Evolutionary conservation across 140 eudicot genomes (phyloP), one percentile per base, ranked within the genome.

Genomic region (Artemisia princeps): DNA sequence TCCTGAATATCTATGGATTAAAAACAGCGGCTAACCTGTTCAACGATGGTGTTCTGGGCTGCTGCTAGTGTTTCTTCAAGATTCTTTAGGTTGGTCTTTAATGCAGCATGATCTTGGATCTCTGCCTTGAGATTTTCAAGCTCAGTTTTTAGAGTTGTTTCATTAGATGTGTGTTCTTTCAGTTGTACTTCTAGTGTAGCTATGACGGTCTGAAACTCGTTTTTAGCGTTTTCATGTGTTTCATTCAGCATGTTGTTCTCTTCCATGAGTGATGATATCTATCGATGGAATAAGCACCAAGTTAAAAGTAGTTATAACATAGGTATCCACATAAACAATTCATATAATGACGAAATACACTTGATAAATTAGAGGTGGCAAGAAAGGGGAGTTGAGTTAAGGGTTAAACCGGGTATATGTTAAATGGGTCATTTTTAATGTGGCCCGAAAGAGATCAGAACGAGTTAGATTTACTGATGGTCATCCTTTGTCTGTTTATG

Each of bases 261-360:
- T 78, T 85, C 96, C 78, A 72, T 69, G 12, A 79, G 74, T 26
- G 89, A 77, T 3, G 96, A 85, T 76, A 92, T 80, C 98, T 92
- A 84, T 28, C 63, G 30, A 33, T 50, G 14, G 42, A 57, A 55
- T 42, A 59, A 60, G 53, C n/a, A 72, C 6, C 40, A 20, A 58
- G 13, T 44, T 69, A 45, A 69, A 44, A 57, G 44, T 45, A 3
- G 55, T 55, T 54, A 40, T 50, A 60, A 60, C 49, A 60, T 33
- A 14, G 6, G 65, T 15, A 48, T 48, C 15, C n/a, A 48, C 1
- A 1, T 48, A 48, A 13, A 48, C 15, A 48, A 12, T 48, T 48
- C 10, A 6, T 37, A 37, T 37, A 37, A 37, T 37, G 8, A 0
- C 8, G 4, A 26, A 26, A 26, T 26, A 26, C 30, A 26, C 4